A percentile compares a stretch with the other conserved stretches of the same genome.
phyloP scores from a whole-genome alignment of 2,329 filamentous ascomycete genomes.

The Plenodomus tracheiphilus region DNA sequence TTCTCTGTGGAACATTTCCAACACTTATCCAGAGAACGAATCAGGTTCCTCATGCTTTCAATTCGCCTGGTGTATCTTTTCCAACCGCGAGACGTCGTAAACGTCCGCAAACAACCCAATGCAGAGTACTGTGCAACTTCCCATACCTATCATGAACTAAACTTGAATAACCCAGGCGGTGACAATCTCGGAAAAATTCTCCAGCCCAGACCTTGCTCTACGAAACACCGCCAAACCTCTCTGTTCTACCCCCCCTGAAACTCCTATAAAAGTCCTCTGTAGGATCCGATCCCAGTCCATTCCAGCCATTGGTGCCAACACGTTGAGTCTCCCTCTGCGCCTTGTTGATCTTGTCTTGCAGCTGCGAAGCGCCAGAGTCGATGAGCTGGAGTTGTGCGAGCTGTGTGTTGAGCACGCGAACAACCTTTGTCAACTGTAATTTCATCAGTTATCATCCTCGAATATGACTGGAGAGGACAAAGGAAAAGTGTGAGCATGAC shows the following conservation, averaged over 20 bases:
- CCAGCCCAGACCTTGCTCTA: slow-evolving; percentile 12
- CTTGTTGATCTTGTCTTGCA: slow-evolving; percentile 79
- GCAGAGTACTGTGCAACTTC: too few relatives aligned
- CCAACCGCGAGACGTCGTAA: background rate
- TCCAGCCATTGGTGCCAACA: slow-evolving; percentile 55
- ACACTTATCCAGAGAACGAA: too few relatives aligned
- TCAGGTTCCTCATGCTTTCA: too few relatives aligned
- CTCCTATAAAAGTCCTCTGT: slow-evolving; percentile 91
- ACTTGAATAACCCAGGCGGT: too few relatives aligned
- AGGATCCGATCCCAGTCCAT: slow-evolving; percentile 65
- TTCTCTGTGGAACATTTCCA: too few relatives aligned
- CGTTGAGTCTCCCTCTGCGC: slow-evolving; percentile 77
- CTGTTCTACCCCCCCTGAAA: slow-evolving; percentile 65
- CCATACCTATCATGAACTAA: too few relatives aligned
- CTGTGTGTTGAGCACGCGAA: slow-evolving; percentile 91
- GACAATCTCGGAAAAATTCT: too few relatives aligned
- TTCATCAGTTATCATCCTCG: slow-evolving; percentile 6
- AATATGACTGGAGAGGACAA: background rate
- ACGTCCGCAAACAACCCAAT: too few relatives aligned
- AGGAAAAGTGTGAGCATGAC: background rate
- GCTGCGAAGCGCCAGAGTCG: slow-evolving; percentile 77
- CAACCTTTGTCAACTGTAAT: slow-evolving; percentile 85
- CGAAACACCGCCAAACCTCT: slow-evolving; percentile 39
- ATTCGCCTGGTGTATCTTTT: too few relatives aligned
- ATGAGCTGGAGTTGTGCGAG: slow-evolving; percentile 92